Percentiles rank a stretch among this genome's conserved stretches.
phyloP scores from a whole-genome alignment of 352 stramenopile genomes.

The Phytophthora capsici region DNA sequence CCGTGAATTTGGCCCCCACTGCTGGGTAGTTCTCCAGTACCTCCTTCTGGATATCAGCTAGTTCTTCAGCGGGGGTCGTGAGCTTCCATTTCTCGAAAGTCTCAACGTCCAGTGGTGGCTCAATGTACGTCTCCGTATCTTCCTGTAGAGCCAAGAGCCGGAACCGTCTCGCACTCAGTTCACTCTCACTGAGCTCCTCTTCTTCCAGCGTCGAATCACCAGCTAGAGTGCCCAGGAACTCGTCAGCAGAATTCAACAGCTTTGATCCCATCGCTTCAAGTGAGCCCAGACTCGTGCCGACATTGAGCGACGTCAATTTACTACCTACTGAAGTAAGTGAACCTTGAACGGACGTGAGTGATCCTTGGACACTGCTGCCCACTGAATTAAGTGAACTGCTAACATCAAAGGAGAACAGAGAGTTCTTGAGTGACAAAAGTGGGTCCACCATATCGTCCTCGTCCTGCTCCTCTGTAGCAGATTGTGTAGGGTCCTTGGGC shows the following conservation, averaged over 20 bases:
- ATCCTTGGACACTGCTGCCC: slow-evolving; percentile 29
- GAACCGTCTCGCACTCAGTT: slow-evolving; percentile 59
- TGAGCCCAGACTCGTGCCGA: slow-evolving; percentile 41
- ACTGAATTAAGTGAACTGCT: slow-evolving; percentile 51
- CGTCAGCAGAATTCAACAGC: slow-evolving; percentile 72
- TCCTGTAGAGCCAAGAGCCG: slow-evolving; percentile 68
- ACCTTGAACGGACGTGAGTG: slow-evolving; percentile 38
- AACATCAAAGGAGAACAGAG: slow-evolving; percentile 66
- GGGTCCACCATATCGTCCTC: slow-evolving; percentile 15
- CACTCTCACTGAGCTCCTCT: slow-evolving; percentile 41
- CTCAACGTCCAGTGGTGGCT: slow-evolving; percentile 59
- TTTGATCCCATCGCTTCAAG: slow-evolving; percentile 71
- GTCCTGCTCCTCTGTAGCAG: slow-evolving; percentile 8
- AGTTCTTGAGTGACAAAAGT: slow-evolving; percentile 38
- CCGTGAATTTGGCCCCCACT: slow-evolving; percentile 57
- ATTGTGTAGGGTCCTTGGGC: neutral
- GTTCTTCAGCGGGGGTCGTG: slow-evolving; percentile 37
- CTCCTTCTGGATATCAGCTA: slow-evolving; percentile 53
- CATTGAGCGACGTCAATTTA: slow-evolving; percentile 41
- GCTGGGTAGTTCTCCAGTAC: slow-evolving; percentile 73
- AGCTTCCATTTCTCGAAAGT: slow-evolving; percentile 74
- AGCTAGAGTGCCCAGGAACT: slow-evolving; percentile 59
- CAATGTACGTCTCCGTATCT: slow-evolving; percentile 67
- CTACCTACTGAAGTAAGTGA: slow-evolving; percentile 44
- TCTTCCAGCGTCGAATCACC: slow-evolving; percentile 34